Evolutionary conservation across 2,329 filamentous ascomycete species (phyloP).

Genomic region (Albophoma yamanashiensis): DNA sequence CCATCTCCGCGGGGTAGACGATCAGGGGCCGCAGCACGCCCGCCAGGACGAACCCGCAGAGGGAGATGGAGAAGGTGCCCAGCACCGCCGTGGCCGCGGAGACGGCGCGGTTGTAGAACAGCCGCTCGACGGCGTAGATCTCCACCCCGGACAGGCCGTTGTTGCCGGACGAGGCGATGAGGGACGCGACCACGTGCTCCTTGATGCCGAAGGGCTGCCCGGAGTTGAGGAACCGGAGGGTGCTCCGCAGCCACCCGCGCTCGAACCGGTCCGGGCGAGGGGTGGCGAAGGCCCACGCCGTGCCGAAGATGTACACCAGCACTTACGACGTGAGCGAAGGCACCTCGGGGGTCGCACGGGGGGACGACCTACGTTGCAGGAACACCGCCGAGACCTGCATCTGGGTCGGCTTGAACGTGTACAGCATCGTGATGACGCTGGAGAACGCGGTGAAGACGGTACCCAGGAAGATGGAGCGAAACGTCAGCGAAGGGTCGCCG

Average conservation of each 20-base stretch:
- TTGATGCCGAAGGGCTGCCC: constrained; percentile 10
- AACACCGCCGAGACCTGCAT: constrained; percentile 9
- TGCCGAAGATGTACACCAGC: neutral
- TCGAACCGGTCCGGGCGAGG: constrained; percentile 2
- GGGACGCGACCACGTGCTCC: constrained; percentile 10
- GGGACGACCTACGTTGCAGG: constrained; percentile 3
- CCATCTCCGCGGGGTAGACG: constrained; percentile 21
- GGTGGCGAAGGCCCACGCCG: neutral
- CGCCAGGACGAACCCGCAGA: constrained; percentile 18
- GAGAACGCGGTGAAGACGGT: constrained; percentile 9
- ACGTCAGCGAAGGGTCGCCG: constrained; percentile 9
- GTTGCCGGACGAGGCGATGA: constrained; percentile 9
- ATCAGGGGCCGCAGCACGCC: constrained; percentile 17
- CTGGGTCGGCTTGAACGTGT: constrained; percentile 8
- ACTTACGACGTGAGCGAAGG: neutral
- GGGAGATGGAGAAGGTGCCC: constrained; percentile 15
- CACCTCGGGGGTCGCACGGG: neutral
- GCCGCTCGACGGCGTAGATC: constrained; percentile 10
- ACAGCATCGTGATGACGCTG: constrained; percentile 11
- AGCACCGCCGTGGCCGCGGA: constrained; percentile 15
- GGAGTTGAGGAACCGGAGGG: constrained; percentile 6
- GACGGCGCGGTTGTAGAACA: constrained; percentile 9
- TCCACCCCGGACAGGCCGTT: constrained; percentile 11
- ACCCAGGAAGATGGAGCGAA: constrained; percentile 9
- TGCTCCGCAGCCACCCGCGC: neutral